Evolutionary conservation across 2,329 filamentous ascomycete genomes (phyloP).

Genomic region (Trichophyton schoenleinii): DNA sequence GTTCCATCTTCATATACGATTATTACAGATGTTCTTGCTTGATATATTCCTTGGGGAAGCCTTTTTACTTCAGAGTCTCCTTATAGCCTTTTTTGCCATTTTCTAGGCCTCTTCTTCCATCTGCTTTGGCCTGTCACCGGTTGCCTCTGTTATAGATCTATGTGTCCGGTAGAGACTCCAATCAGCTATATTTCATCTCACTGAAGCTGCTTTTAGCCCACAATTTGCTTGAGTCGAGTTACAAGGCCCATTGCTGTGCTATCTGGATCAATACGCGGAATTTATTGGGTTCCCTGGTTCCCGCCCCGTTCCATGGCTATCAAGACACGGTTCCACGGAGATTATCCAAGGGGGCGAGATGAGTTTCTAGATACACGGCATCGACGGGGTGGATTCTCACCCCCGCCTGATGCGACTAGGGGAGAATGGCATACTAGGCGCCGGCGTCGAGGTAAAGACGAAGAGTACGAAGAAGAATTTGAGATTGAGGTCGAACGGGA

Average conservation of each 20-base stretch:
- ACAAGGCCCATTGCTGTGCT: too few relatives aligned
- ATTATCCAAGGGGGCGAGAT: conserved; percentile 9
- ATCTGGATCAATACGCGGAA: neutral
- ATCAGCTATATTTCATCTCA: neutral
- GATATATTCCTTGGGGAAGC: neutral
- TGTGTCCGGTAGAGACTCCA: neutral
- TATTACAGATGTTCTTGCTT: neutral
- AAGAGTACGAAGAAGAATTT: conserved; percentile 9
- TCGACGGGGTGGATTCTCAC: neutral
- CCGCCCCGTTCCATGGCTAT: conserved; percentile 17
- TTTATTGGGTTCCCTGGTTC: neutral
- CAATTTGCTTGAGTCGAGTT: too few relatives aligned
- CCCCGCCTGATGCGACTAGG: neutral
- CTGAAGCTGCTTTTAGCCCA: too few relatives aligned
- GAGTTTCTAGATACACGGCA: neutral
- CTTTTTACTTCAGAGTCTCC: too few relatives aligned
- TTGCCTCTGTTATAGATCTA: neutral
- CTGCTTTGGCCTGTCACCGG: neutral
- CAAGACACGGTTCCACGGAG: conserved; percentile 19
- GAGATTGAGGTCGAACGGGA: conserved; percentile 13
- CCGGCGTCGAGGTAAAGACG: conserved; percentile 5
- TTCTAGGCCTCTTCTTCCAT: neutral
- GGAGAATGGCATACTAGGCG: neutral
- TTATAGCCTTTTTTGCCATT: neutral
- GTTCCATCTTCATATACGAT: neutral